These are phyloP conservation scores for Xylaria sp. DNA, from an alignment of 2,329 filamentous ascomycete genomes.

Conservation along the genomic window DNA sequence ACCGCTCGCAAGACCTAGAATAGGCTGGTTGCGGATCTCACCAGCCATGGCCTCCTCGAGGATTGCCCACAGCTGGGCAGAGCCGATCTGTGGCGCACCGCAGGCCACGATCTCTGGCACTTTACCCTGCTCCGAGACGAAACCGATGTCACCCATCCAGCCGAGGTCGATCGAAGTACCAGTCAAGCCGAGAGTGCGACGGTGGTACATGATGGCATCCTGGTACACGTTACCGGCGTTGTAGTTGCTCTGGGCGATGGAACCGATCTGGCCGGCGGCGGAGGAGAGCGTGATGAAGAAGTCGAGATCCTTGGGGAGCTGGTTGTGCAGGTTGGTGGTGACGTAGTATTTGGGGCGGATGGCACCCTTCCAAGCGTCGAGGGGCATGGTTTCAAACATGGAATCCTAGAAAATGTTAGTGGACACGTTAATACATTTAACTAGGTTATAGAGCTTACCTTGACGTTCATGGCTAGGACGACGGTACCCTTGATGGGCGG, in stretches of 20 bases:
- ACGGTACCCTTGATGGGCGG: slow-evolving; percentile 44
- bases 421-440: background rate
- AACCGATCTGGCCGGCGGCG: slow-evolving; percentile 47
- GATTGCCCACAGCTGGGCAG: slow-evolving; percentile 43
- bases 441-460: slow-evolving; percentile 37
- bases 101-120: slow-evolving; percentile 47
- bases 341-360: slow-evolving; percentile 46
- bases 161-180: slow-evolving; percentile 46
- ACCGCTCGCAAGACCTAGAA: slow-evolving; percentile 46
- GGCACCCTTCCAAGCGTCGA: slow-evolving; percentile 44
- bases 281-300: slow-evolving; percentile 49
- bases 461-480: slow-evolving; percentile 47
- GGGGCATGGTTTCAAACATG: slow-evolving; percentile 49
- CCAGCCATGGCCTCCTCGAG: slow-evolving; percentile 44
- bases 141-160: slow-evolving; percentile 47
- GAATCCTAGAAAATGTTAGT: slow-evolving; percentile 42
- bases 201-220: slow-evolving; percentile 46
- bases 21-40: slow-evolving; percentile 44
- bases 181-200: slow-evolving; percentile 43
- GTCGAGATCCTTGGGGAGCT: slow-evolving; percentile 47
- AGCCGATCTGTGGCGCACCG: slow-evolving; percentile 44
- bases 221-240: slow-evolving; percentile 49
- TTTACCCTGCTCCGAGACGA: slow-evolving; percentile 47
- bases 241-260: slow-evolving; percentile 49
- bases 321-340: slow-evolving; percentile 46